A percentile compares a stretch with the other conserved stretches of the same genome.
These are phyloP conservation scores for Biscutella laevigata DNA, from an alignment of 441 rosid species.

Conservation along the genomic window DNA sequence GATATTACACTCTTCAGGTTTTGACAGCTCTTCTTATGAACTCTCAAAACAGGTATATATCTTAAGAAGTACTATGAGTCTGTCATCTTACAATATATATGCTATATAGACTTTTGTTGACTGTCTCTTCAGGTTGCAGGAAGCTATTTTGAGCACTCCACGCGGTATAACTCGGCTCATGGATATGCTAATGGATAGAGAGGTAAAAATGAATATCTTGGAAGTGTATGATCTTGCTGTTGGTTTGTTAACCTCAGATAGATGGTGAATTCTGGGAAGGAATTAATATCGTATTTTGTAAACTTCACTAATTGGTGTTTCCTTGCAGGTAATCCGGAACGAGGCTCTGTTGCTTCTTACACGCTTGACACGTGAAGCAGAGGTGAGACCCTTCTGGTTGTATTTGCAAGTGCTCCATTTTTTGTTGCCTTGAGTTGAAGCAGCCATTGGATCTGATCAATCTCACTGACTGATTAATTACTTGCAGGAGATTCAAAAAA, in stretches of 20 bases:
- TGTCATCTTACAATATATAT: conserved; percentile 13
- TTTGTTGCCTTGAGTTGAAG: neutral
- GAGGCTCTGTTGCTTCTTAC: conserved; percentile 95
- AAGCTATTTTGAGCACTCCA: conserved; percentile 92
- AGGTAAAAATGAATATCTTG: conserved; percentile 39
- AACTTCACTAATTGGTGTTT: conserved; percentile 10
- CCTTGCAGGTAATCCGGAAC: conserved; percentile 73
- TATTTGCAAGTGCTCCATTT: conserved; percentile 6
- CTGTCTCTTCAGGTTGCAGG: conserved; percentile 85
- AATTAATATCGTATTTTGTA: neutral
- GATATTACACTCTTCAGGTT: conserved; percentile 91
- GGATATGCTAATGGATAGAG: conserved; percentile 99
- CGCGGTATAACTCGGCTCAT: conserved; percentile 95
- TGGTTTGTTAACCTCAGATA: conserved; percentile 1
- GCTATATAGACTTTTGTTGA: conserved; percentile 31
- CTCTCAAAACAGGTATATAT: conserved; percentile 73
- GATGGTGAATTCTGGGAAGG: conserved; percentile 4
- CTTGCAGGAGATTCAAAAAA: conserved; percentile 92
- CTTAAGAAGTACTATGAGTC: neutral
- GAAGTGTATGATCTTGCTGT: neutral
- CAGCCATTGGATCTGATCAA: neutral
- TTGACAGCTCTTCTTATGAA: conserved; percentile 89
- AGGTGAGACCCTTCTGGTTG: conserved; percentile 38
- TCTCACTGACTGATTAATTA: conserved; percentile 15
- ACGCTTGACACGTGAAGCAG: conserved; percentile 94